phyloP scores from a whole-genome alignment of 1,284 basidiomycete genomes.

The Salmacisia buchloeana region DNA sequence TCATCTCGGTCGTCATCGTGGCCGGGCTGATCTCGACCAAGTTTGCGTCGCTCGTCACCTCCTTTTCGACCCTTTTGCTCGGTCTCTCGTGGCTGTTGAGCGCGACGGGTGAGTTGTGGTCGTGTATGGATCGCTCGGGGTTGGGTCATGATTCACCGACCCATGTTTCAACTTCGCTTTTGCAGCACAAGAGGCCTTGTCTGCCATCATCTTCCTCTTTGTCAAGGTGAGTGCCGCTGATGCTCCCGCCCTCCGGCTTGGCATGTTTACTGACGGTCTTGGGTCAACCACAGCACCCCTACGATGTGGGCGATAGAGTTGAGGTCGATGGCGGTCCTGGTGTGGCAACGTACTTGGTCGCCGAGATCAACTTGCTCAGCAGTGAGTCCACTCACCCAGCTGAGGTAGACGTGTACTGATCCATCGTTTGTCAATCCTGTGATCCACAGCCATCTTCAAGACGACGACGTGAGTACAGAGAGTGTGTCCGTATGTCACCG shows the following conservation, averaged over 20 bases:
- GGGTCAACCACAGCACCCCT: constrained; percentile 58
- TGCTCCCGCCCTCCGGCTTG: no score
- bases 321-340: constrained; percentile 50
- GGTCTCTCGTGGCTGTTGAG: constrained; percentile 87
- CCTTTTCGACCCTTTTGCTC: constrained; percentile 73
- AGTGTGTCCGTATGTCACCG: not conserved
- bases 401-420: not conserved
- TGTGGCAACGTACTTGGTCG: not conserved
- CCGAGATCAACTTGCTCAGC: constrained; percentile 52
- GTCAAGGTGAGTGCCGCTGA: constrained; percentile 54
- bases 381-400: constrained; percentile 49
- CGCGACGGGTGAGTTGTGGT: constrained; percentile 51
- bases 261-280: not conserved
- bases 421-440: no score
- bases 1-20: constrained; percentile 68
- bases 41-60: constrained; percentile 68
- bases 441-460: constrained; percentile 57
- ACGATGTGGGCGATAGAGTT: constrained; percentile 80
- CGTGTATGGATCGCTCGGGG: no score
- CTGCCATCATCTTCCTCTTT: constrained; percentile 79
- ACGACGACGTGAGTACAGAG: constrained; percentile 15
- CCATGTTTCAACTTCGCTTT: constrained; percentile 18
- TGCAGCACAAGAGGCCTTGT: constrained; percentile 61
- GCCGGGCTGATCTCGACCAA: constrained; percentile 55
- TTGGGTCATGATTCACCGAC: constrained; percentile 28